A percentile compares a stretch with the other conserved stretches of the same genome.
Conservation (phyloP, 2,329 filamentous ascomycete genomes). For the Arthrinium phaeospermum region DNA sequence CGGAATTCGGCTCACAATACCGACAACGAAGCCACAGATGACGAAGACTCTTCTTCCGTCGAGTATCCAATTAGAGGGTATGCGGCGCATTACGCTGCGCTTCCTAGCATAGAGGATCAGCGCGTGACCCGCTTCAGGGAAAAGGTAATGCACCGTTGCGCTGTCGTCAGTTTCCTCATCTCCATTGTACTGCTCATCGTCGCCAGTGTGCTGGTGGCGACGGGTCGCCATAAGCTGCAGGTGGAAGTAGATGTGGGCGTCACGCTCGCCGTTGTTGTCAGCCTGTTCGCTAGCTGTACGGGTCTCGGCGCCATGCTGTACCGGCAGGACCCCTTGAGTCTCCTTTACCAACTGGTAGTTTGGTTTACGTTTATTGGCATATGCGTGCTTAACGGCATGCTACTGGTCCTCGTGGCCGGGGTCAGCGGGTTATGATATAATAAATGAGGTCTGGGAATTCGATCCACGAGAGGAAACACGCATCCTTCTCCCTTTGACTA, state of each 20-base stretch:
- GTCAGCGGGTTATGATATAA: conserved; percentile 38
- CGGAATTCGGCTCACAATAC: conserved; percentile 25
- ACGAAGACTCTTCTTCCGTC: conserved; percentile 59
- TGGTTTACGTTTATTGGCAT: conserved; percentile 50
- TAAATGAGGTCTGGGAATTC: not conserved
- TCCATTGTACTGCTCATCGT: conserved; percentile 69
- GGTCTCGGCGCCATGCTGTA: conserved; percentile 65
- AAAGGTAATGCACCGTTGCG: conserved; percentile 59
- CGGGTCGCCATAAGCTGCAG: conserved; percentile 69
- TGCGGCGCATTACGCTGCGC: conserved; percentile 56
- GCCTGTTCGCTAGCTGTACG: conserved; percentile 66
- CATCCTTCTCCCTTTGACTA: not conserved
- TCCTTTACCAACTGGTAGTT: conserved; percentile 51
- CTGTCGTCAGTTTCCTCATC: conserved; percentile 59
- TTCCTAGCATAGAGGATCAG: conserved; percentile 59
- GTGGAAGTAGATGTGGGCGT: conserved; percentile 76
- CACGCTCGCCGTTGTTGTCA: conserved; percentile 70
- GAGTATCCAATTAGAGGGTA: conserved; percentile 58
- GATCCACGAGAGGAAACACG: not conserved
- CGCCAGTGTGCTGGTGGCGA: conserved; percentile 68
- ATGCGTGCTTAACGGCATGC: conserved; percentile 55
- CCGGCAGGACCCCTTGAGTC: conserved; percentile 50
- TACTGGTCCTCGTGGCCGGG: conserved; percentile 57
- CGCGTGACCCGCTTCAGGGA: conserved; percentile 58
- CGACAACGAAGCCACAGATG: conserved; percentile 42